A percentile compares a stretch with the other conserved stretches of the same genome.
Evolutionary conservation across 169 alveolate genomes (phyloP).

Genomic region (Cryptosporidium ryanae): DNA sequence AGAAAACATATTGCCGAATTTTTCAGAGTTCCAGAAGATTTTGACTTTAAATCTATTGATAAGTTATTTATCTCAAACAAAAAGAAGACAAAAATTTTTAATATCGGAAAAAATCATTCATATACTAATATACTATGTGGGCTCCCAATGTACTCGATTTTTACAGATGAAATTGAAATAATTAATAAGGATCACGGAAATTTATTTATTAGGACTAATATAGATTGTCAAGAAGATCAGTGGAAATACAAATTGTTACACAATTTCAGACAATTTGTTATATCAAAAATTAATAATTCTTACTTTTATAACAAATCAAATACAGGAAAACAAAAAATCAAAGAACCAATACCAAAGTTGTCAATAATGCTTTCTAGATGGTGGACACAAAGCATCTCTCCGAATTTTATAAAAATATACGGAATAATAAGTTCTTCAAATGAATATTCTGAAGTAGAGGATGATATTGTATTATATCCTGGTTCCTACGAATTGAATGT

Average conservation of each 20-base stretch:
- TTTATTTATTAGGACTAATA: conserved; percentile 1
- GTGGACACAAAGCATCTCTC: conserved; percentile 68
- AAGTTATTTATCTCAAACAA: background rate
- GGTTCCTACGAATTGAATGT: conserved; percentile 56
- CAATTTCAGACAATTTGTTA: conserved; percentile 37
- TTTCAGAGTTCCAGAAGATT: conserved; percentile 46
- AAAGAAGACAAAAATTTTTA: conserved; percentile 15
- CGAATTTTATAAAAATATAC: conserved; percentile 58
- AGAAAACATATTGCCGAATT: conserved; percentile 41
- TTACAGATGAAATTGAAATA: conserved; percentile 63
- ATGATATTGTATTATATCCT: conserved; percentile 41
- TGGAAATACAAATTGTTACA: conserved; percentile 53
- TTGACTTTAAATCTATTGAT: conserved; percentile 47
- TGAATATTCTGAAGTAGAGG: conserved; percentile 22
- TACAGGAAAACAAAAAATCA: background rate
- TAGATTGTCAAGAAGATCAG: conserved; percentile 63
- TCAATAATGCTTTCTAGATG: conserved; percentile 61
- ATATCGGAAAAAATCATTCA: conserved; percentile 11
- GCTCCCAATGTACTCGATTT: conserved; percentile 59
- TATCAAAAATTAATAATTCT: background rate
- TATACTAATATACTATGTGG: conserved; percentile 54
- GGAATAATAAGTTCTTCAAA: conserved; percentile 63
- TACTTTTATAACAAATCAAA: background rate
- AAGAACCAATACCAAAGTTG: conserved; percentile 28
- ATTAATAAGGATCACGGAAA: conserved; percentile 11